Percentiles rank a stretch among this genome's conserved stretches.
phyloP scores from a whole-genome alignment of 2,329 filamentous ascomycete species.

The Epichloe hybrida region DNA sequence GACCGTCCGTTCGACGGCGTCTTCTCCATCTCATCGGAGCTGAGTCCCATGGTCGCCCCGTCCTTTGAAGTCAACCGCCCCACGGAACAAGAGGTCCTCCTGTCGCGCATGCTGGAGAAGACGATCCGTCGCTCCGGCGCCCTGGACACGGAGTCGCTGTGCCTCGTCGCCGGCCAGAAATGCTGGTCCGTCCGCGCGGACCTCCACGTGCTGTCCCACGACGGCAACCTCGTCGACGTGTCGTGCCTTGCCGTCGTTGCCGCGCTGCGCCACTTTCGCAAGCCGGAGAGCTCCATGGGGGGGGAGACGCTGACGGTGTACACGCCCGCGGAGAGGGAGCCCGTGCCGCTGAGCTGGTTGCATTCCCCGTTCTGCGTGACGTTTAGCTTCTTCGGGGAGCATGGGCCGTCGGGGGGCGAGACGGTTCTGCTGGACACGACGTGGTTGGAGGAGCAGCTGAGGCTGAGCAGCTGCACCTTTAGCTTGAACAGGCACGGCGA shows the following conservation, averaged over 20 bases:
- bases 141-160: slow-evolving; percentile 89
- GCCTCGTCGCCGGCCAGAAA: slow-evolving; percentile 79
- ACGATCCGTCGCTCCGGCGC: slow-evolving; percentile 84
- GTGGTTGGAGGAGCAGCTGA: slow-evolving; percentile 62
- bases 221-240: slow-evolving; percentile 79
- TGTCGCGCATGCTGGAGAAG: slow-evolving; percentile 84
- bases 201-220: slow-evolving; percentile 80
- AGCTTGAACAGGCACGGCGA: slow-evolving; percentile 84
- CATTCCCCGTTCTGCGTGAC: slow-evolving; percentile 88
- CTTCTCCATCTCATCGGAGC: slow-evolving; percentile 83
- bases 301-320: slow-evolving; percentile 78
- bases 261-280: slow-evolving; percentile 78
- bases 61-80: slow-evolving; percentile 77
- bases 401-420: slow-evolving; percentile 44
- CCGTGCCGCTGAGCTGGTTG: slow-evolving; percentile 77
- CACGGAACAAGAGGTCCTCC: slow-evolving; percentile 70
- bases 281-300: slow-evolving; percentile 77
- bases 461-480: slow-evolving; percentile 61
- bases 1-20: slow-evolving; percentile 92
- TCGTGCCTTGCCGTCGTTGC: slow-evolving; percentile 79
- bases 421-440: slow-evolving; percentile 56
- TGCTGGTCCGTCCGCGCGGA: slow-evolving; percentile 88
- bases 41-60: slow-evolving; percentile 84
- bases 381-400: slow-evolving; percentile 68
- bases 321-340: slow-evolving; percentile 72